Base-by-base conservation (phyloP, 2,329 filamentous ascomycete species). In the Monilinia laxa region DNA sequence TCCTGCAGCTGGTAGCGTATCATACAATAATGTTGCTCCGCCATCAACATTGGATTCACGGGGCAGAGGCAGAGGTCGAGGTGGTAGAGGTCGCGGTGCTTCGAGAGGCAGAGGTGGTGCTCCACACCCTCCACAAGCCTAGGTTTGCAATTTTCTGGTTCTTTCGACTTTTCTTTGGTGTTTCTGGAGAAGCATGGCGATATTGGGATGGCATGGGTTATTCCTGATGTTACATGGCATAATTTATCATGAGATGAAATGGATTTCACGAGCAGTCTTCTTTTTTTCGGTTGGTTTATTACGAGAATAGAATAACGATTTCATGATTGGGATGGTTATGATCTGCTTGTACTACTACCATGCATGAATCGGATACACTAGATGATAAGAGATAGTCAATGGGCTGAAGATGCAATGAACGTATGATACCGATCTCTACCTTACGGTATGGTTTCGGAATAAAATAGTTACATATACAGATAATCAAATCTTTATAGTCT, bases 21-120 rank as follows among this genome's bases (percentile, higher is more conserved):
- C 72, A 45, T 89, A 85, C 72, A 82, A 81, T 67, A 82, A 82
- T 20, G 84, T 88, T 10, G 85, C 86, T 40, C 89, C 88, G 28
- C 88, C 89, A 1, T 77, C 84, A 1, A 82, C 76, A 54, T 77
- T 90, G 16, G 82, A 88, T 69, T 73, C 78, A 23, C 74, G 78
- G 28, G 79, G 76, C 51, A 69, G 77, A 49, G 74, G 76, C 20
- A 72, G 78, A 66, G 76, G 77, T 9, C 71, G 74, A 35, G 75
- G 75, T 54, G 73, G 76, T n/a, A 66, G 73, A 35, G 69, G 72
- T n/a, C 66, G 71, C n/a, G 68, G 68, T 31, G 56, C 38, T 38
- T 28, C 62, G 16, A 70, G 73, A 68, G 74, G 74, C 23, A 68
- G 73, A 64, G 71, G 72, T 51, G 68, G 64, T 31, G 59, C 52